Evolutionary conservation across 2,329 filamentous ascomycete genomes (phyloP).

Genomic region (Kalmusia sp.): DNA sequence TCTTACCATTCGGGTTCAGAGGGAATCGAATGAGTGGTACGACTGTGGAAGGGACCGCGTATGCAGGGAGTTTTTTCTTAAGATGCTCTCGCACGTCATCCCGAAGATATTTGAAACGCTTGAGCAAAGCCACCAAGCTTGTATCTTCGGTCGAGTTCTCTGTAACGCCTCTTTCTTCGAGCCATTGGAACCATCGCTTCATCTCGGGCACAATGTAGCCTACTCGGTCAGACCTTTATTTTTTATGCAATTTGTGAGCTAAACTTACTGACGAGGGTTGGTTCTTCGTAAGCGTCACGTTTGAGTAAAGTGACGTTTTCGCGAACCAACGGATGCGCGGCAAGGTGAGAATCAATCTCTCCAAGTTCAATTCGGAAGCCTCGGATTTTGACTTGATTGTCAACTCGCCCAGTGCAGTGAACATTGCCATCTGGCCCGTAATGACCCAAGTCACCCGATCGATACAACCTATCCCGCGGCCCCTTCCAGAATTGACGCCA

Average conservation of each 20-base stretch:
- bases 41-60: slow-evolving; percentile 77
- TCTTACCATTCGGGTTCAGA: slow-evolving; percentile 70
- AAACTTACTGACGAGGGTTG: slow-evolving; percentile 73
- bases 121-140: slow-evolving; percentile 62
- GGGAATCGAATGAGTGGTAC: slow-evolving; percentile 77
- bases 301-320: slow-evolving; percentile 88
- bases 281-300: slow-evolving; percentile 84
- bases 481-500: slow-evolving; percentile 84
- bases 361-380: slow-evolving; percentile 94
- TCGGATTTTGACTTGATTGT: slow-evolving; percentile 93
- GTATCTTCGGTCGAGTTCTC: slow-evolving; percentile 53
- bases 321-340: slow-evolving; percentile 74
- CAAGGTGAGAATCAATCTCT: slow-evolving; percentile 88
- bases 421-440: slow-evolving; percentile 75
- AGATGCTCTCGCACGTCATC: slow-evolving; percentile 71
- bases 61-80: slow-evolving; percentile 73
- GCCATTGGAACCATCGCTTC: slow-evolving; percentile 74
- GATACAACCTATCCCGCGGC: slow-evolving; percentile 83
- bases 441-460: slow-evolving; percentile 84
- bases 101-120: slow-evolving; percentile 67
- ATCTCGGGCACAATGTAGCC: slow-evolving; percentile 84
- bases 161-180: slow-evolving; percentile 55
- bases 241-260: neutral
- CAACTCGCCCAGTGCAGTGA: slow-evolving; percentile 79
- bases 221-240: slow-evolving; percentile 13